Evolutionary conservation across 2,329 filamentous ascomycete species (phyloP).

Genomic region (Calonectria leucothoes): DNA sequence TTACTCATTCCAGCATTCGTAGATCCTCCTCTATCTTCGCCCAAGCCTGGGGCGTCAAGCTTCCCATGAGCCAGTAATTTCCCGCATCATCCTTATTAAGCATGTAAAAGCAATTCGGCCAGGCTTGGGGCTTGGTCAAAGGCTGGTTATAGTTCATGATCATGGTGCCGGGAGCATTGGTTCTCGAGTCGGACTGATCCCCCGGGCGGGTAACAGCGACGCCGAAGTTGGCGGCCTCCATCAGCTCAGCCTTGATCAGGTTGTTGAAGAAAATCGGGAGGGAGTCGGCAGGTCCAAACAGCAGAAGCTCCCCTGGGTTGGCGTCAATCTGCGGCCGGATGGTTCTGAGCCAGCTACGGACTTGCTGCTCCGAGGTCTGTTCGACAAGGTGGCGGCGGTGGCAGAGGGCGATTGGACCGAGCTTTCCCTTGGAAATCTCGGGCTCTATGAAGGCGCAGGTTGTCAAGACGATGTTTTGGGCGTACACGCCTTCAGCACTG

Average conservation of each 20-base stretch:
- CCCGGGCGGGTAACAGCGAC: conserved; percentile 5
- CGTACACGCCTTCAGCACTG: conserved; percentile 33
- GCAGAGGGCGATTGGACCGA: conserved; percentile 43
- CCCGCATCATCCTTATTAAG: conserved; percentile 18
- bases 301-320: conserved; percentile 31
- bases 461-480: conserved; percentile 43
- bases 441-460: conserved; percentile 36
- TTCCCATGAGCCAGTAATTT: conserved; percentile 16
- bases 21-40: conserved; percentile 13
- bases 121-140: neutral
- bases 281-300: conserved; percentile 48
- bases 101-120: conserved; percentile 8
- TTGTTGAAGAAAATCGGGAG: conserved; percentile 49
- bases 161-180: conserved; percentile 9
- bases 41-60: conserved; percentile 7
- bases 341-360: conserved; percentile 35
- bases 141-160: conserved; percentile 14
- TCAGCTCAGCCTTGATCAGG: conserved; percentile 8
- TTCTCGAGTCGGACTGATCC: neutral
- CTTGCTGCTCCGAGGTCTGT: conserved; percentile 49
- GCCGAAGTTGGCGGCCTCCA: conserved; percentile 10
- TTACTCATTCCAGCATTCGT: neutral
- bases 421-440: conserved; percentile 34
- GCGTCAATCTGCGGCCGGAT: conserved; percentile 20
- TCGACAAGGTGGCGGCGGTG: conserved; percentile 48